phyloP scores from a whole-genome alignment of 2,329 filamentous ascomycete species.

The Neofusicoccum sp. region DNA sequence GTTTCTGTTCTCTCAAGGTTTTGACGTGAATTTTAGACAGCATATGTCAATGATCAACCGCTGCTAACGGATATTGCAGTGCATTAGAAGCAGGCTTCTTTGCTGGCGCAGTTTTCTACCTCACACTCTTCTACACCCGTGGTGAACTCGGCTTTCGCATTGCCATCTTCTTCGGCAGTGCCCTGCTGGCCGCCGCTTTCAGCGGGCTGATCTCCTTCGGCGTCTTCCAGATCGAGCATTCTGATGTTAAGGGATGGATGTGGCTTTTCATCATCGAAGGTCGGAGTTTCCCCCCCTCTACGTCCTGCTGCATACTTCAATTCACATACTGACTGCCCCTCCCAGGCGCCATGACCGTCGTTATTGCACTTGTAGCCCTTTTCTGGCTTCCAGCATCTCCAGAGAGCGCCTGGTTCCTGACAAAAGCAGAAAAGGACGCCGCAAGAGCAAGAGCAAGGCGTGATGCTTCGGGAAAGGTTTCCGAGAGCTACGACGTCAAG shows the following conservation, averaged over 20 bases:
- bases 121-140: slow-evolving; percentile 17
- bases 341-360: slow-evolving; percentile 34
- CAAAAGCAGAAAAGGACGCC: slow-evolving; percentile 38
- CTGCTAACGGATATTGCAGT: slow-evolving; percentile 25
- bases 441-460: slow-evolving; percentile 49
- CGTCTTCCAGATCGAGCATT: slow-evolving; percentile 46
- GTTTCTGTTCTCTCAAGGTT: too few relatives aligned
- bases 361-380: slow-evolving; percentile 34
- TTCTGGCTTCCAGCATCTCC: slow-evolving; percentile 39
- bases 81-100: slow-evolving; percentile 58
- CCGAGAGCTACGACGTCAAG: slow-evolving; percentile 42
- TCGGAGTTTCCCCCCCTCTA: slow-evolving; percentile 20
- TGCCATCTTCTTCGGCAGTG: slow-evolving; percentile 38
- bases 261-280: slow-evolving; percentile 53
- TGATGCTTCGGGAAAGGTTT: slow-evolving; percentile 47
- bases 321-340: background rate
- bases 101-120: slow-evolving; percentile 48
- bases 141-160: slow-evolving; percentile 18
- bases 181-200: slow-evolving; percentile 26
- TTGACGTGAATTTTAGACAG: too few relatives aligned
- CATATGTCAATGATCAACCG: background rate
- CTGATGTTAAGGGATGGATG: slow-evolving; percentile 43
- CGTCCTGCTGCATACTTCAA: background rate
- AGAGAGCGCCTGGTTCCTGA: slow-evolving; percentile 44
- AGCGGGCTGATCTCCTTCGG: slow-evolving; percentile 33